phyloP scores from a whole-genome alignment of 352 stramenopile genomes.

The Globisporangium carolinianum region DNA sequence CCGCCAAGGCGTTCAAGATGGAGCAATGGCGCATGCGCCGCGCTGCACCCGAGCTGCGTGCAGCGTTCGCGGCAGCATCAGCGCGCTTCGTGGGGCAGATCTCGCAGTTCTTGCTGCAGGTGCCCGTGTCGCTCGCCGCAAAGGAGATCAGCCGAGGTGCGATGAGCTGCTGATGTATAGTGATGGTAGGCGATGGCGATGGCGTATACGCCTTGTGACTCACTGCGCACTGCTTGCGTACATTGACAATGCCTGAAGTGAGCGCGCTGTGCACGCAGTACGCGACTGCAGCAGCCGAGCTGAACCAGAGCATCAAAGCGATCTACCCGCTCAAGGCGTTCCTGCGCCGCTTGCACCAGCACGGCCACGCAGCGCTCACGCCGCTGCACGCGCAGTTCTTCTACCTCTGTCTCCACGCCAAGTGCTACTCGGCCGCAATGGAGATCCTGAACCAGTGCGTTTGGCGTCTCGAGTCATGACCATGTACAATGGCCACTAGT shows the following conservation, averaged over 20 bases:
- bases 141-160: conserved; percentile 57
- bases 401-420: conserved; percentile 74
- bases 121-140: conserved; percentile 33
- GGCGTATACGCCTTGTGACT: not conserved
- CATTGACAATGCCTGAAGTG: conserved; percentile 16
- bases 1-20: conserved; percentile 48
- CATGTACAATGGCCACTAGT: too few relatives aligned
- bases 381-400: conserved; percentile 66
- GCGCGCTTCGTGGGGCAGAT: conserved; percentile 33
- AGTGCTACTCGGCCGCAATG: conserved; percentile 68
- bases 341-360: conserved; percentile 48
- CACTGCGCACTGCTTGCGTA: not conserved
- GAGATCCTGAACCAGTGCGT: conserved; percentile 65
- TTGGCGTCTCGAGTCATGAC: too few relatives aligned
- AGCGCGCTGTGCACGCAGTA: conserved; percentile 50
- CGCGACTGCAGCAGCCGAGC: conserved; percentile 32
- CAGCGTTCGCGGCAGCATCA: conserved; percentile 17
- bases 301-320: conserved; percentile 49
- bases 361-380: conserved; percentile 49
- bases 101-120: conserved; percentile 41
- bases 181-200: not conserved
- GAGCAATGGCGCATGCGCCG: conserved; percentile 29
- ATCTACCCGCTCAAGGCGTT: conserved; percentile 70
- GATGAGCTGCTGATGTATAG: not conserved
- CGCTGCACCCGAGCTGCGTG: conserved; percentile 12